phyloP scores from a whole-genome alignment of 805 yeast species.

The Yamadazyma scolyti region DNA sequence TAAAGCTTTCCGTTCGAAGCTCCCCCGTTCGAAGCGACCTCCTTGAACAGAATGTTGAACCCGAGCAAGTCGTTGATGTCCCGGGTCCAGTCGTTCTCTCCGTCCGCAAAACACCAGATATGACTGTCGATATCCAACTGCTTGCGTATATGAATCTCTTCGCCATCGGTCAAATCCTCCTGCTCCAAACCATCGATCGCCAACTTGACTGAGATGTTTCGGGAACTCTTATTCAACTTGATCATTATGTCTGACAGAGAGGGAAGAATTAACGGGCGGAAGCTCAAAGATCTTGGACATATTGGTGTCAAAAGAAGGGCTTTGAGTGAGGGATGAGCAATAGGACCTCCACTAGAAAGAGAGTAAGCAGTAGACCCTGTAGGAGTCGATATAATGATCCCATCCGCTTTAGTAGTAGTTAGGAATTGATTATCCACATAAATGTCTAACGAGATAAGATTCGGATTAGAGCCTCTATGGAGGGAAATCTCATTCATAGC shows the following conservation, averaged over 20 bases:
- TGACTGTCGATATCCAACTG: conserved; percentile 40
- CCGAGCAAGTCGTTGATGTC: conserved; percentile 87
- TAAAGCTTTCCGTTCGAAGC: no score
- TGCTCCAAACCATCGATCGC: conserved; percentile 84
- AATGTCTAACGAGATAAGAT: conserved; percentile 79
- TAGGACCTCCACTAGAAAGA: conserved; percentile 85
- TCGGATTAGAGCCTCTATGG: conserved; percentile 87
- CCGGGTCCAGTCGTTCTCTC: conserved; percentile 86
- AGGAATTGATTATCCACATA: conserved; percentile 77
- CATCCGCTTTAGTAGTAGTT: conserved; percentile 91
- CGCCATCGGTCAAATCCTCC: conserved; percentile 65
- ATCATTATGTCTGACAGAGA: conserved; percentile 69
- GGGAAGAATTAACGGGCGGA: conserved; percentile 83
- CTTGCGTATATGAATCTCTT: conserved; percentile 62
- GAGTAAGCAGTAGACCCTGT: conserved; percentile 96
- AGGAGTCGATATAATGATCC: conserved; percentile 81
- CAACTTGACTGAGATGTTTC: conserved; percentile 45
- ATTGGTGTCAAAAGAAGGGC: conserved; percentile 84
- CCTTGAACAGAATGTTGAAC: conserved; percentile 77
- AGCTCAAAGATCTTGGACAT: conserved; percentile 88
- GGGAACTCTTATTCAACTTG: conserved; percentile 45
- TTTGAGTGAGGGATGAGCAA: conserved; percentile 84
- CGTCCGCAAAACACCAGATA: conserved; percentile 82
- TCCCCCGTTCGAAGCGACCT: no score
- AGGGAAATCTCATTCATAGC: conserved; percentile 92